Percentiles rank a stretch among this genome's conserved stretches.
Evolutionary conservation across 2,329 filamentous ascomycete genomes (phyloP).

Genomic region (Monosporascus sp.): DNA sequence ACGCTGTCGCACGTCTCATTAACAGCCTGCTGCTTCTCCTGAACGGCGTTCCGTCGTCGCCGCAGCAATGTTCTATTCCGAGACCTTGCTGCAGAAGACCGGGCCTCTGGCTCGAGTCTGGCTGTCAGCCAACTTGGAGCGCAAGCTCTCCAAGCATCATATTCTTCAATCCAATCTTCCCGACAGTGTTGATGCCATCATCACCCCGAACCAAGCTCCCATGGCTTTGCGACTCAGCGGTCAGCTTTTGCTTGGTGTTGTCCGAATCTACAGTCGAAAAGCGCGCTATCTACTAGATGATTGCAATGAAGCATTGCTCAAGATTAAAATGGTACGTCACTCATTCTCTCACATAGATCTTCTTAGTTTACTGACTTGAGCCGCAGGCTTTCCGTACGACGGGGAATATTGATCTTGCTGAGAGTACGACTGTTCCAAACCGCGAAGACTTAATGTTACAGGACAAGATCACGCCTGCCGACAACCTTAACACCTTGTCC

Average conservation of each 20-base stretch:
- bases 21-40: constrained; percentile 10
- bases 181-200: constrained; percentile 91
- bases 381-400: constrained; percentile 83
- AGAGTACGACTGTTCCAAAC: constrained; percentile 73
- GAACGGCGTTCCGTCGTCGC: constrained; percentile 18
- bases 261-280: constrained; percentile 96
- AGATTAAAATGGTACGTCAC: constrained; percentile 85
- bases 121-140: constrained; percentile 96
- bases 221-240: constrained; percentile 92
- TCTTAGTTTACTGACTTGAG: constrained; percentile 25
- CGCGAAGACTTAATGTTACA: constrained; percentile 84
- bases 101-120: constrained; percentile 96
- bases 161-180: constrained; percentile 93
- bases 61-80: constrained; percentile 88
- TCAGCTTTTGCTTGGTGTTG: constrained; percentile 90
- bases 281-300: constrained; percentile 94
- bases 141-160: constrained; percentile 95
- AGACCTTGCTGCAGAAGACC: constrained; percentile 92
- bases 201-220: constrained; percentile 85
- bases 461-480: constrained; percentile 88
- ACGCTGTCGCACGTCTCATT: constrained; percentile 10
- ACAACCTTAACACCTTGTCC: constrained; percentile 63
- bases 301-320: constrained; percentile 94
- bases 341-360: background rate
- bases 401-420: constrained; percentile 93